Evolutionary conservation across 345 rosid species (phyloP), one percentile per base, ranked within the genome.

Genomic region (Rhodamnia rubescens): DNA sequence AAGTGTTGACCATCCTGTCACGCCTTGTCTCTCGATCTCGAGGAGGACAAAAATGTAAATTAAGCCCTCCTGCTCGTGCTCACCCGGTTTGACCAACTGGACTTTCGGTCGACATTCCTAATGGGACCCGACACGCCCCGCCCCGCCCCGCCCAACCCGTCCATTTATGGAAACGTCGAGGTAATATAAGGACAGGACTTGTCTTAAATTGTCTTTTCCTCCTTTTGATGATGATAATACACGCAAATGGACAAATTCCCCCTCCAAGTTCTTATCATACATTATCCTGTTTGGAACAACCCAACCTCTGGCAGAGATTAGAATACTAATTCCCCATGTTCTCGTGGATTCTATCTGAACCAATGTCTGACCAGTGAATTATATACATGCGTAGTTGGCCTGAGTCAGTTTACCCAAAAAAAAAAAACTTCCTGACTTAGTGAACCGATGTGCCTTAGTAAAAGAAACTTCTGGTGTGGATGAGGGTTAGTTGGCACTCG

Each of bases 231-330:
- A n/a, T n/a, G n/a, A n/a, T n/a, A n/a, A n/a, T n/a, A n/a, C n/a
- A n/a, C n/a, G n/a, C n/a, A n/a, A n/a, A n/a, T 32, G 47, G 47
- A 21, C 74, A 52, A 5, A 2, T 13, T 10, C 2, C 15, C 1
- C 0, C 36, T n/a, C 40, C 2, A 13, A 1, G 22, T 64, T 29
- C 21, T 0, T 8, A 0, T 18, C 1, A 2, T 16, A 0, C 75
- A 64, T 32, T 36, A 18, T 18, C 14, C 24, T 69, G 47, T 69
- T 18, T 24, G 7, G 80, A 18, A 69, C 47, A 5, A 5, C 7
- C 47, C 21, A 7, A 1, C 47, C 12, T 9, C 57, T 1, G 13
- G 52, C 52, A 50, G 57, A 21, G 26, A 20, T 54, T 20, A 50
- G 57, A 20, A 20, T 8, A 7, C 24, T 54, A 20, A 0, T 36